Percentiles rank a stretch among this genome's conserved stretches.
Evolutionary conservation across 371 early-diverging fungal species (phyloP).

Genomic region (Saksenaea oblongispora): DNA sequence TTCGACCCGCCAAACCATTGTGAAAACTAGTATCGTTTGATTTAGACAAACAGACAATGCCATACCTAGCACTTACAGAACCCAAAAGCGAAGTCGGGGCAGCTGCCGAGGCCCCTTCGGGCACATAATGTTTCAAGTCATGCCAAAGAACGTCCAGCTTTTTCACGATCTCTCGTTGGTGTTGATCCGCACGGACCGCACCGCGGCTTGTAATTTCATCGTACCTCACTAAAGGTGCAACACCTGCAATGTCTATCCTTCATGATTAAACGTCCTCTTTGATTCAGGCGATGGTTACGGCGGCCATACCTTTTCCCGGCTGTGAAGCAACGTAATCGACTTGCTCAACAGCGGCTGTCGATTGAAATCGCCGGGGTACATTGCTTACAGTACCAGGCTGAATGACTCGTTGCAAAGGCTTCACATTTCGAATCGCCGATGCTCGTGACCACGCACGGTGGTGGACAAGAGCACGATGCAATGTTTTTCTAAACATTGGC

Average conservation of each 20-base stretch:
- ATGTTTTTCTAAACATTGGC: background rate
- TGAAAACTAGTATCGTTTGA: slow-evolving; percentile 1
- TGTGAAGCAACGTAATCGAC: background rate
- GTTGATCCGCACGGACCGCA: slow-evolving; percentile 16
- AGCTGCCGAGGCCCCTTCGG: background rate
- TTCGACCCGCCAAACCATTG: slow-evolving; percentile 7
- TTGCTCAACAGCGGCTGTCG: background rate
- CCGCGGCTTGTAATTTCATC: slow-evolving; percentile 18
- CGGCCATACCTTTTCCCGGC: background rate
- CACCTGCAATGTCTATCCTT: background rate
- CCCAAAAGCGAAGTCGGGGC: background rate
- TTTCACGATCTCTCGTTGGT: slow-evolving; percentile 27
- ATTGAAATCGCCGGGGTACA: background rate
- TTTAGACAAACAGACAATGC: background rate
- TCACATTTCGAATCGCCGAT: background rate
- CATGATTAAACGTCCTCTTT: background rate
- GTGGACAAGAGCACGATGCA: background rate
- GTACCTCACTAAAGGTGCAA: slow-evolving; percentile 16
- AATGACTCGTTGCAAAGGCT: background rate
- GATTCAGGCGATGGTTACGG: no score
- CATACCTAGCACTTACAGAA: background rate
- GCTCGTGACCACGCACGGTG: background rate
- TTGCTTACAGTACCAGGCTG: background rate
- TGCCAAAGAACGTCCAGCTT: slow-evolving; percentile 25
- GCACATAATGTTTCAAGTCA: slow-evolving; percentile 21